Evolutionary conservation across 208 protist genomes (phyloP), one percentile per base, ranked within the genome.

Genomic region (Acanthamoeba healyi): DNA sequence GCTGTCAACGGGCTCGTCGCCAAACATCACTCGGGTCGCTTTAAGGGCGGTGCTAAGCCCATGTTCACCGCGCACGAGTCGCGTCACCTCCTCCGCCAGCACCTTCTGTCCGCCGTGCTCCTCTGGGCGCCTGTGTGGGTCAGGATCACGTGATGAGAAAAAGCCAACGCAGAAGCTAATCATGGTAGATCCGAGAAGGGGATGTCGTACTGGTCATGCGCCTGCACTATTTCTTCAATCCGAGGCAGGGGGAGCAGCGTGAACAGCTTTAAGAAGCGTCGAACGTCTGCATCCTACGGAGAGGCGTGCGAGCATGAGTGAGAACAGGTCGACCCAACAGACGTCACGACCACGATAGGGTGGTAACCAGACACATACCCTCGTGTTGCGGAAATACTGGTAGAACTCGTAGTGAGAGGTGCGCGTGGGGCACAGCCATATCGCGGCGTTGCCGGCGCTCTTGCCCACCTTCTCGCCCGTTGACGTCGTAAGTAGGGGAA

Each of bases 401-500:
- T 81, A 81, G 40, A 81, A 81, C 17, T 81, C 70, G 32, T 81
- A 81, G 70, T 81, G 70, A 14, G 70, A 81, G 70, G 70, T 51
- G 70, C 70, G 70, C 10, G 70, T 38, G 32, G 49, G 79, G 89
- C 86, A 49, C 6, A 81, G 70, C 22, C 96, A 49, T 94, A 95
- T 96, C 19, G 96, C 77, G 12, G 96, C 96, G 72, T 97, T 96
- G 29, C 96, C 96, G 34, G 82, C 89, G 34, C 86, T 94, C 87
- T 97, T 97, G 24, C 96, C 96, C 90, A 97, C 95, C 81, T 97
- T 97, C 10, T 93, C 93, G 51, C 96, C 96, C 29, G 93, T 54
- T 9, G 79, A 34, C 5, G 92, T 96, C 1, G 95, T 96, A 9
- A 97, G 19, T 14, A 97, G 90, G 2, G 96, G 96, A 22, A 97